Evolutionary conservation across 208 protist species (phyloP), one percentile per base, ranked within the genome.

Genomic region (Leishmania guyanensis): DNA sequence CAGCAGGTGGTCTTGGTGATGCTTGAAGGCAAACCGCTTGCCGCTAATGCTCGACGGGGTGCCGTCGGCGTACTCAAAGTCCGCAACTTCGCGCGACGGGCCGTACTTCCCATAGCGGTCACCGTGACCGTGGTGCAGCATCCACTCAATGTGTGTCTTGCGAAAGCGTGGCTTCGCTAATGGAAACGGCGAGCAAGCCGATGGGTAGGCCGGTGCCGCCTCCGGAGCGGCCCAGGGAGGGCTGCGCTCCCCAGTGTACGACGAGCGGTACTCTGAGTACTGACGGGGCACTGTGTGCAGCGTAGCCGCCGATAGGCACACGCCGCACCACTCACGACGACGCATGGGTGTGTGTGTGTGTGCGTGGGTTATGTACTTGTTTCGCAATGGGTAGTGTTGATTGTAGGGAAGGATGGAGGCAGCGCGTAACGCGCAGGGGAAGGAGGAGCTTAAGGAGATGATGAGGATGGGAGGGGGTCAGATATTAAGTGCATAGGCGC

Each of bases 111-210:
- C 91, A 51, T 87, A 87, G 71, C 89, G 86, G 53, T 88, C 87
- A 20, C 94, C 94, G 83, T 97, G 86, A 48, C 92, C 92, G 84
- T 97, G 92, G 72, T 94, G 91, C 51, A 91, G 84, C 85, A 84
- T 91, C 93, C 94, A 97, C 81, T 97, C 94, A 72, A 93, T 92
- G 87, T 94, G 91, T 53, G 94, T 96, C 88, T 95, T 95, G 70
- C 94, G 92, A 77, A 97, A 90, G 33, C 80, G 78, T 2, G 94
- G 94, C 62, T 66, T 75, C 17, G 75, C 68, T 26, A 91, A 86
- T 5, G 90, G 92, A 51, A 91, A 91, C 64, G 79, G 82, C 9
- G 90, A 89, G 70, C 86, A 84, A 22, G 90, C 77, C 3, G 82
- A 58, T 0, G 94, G 94, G 77, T 97, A 96, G 60, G 51, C 64